Evolutionary conservation across 2,329 filamentous ascomycete species (phyloP).

Genomic region (Diaporthe australafricana): DNA sequence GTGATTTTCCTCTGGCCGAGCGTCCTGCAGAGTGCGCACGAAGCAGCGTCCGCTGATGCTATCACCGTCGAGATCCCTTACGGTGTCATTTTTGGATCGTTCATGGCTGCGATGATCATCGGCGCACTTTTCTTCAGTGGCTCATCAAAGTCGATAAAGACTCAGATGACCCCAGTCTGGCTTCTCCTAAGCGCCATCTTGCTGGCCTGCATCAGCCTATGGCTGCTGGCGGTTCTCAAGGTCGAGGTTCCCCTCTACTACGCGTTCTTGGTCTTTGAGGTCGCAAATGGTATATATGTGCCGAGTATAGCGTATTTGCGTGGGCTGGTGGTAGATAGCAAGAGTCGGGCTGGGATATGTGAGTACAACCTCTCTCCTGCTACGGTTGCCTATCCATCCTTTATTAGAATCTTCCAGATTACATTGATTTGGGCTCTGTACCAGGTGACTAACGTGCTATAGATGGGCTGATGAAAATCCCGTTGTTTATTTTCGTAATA

Average conservation of each 20-base stretch:
- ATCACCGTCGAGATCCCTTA: conserved; percentile 37
- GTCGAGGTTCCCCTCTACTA: conserved; percentile 42
- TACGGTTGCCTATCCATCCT: too few species aligned
- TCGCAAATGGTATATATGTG: conserved; percentile 49
- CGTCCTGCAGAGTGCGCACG: conserved; percentile 46
- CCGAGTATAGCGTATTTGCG: conserved; percentile 48
- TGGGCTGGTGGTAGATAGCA: conserved; percentile 45
- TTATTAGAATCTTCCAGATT: too few species aligned
- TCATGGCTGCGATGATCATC: conserved; percentile 51
- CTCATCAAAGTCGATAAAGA: neutral
- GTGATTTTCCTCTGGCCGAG: conserved; percentile 49
- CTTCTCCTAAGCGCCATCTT: conserved; percentile 43
- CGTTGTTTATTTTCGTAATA: conserved; percentile 40
- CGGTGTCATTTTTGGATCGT: conserved; percentile 65
- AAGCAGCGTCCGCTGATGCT: neutral
- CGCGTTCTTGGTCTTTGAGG: conserved; percentile 47
- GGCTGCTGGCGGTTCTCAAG: conserved; percentile 39
- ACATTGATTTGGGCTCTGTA: too few species aligned
- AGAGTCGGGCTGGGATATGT: conserved; percentile 44
- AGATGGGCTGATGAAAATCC: conserved; percentile 43
- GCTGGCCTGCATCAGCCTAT: conserved; percentile 41
- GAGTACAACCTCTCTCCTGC: too few species aligned
- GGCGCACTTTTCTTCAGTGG: conserved; percentile 38
- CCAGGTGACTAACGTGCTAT: too few species aligned
- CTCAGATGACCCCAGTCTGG: conserved; percentile 13